A percentile compares a stretch with the other conserved stretches of the same genome.
phyloP scores from a whole-genome alignment of 345 rosid species.

The Corymbia maculata region DNA sequence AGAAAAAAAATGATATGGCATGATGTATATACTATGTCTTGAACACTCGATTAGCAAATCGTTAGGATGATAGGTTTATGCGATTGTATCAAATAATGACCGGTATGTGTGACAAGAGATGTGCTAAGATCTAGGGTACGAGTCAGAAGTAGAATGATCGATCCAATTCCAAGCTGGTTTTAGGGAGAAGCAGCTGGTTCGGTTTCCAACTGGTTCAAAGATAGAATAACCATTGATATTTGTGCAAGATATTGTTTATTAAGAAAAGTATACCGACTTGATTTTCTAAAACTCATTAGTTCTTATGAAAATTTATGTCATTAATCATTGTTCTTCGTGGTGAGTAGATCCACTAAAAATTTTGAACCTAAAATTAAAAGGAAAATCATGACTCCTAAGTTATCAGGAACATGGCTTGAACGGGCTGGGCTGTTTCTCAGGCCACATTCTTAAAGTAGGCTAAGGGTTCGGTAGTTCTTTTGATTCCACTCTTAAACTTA shows the following conservation, averaged over 20 bases:
- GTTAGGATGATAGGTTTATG: not conserved
- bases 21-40: not conserved
- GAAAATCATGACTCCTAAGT: not conserved
- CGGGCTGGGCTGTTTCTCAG: not conserved
- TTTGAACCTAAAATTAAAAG: not conserved
- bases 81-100: not conserved
- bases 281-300: not conserved
- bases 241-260: not conserved
- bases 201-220: not conserved
- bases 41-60: not conserved
- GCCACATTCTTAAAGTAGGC: not conserved
- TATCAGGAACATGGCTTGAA: not conserved
- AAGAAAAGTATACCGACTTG: not conserved
- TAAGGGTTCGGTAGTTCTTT: not conserved
- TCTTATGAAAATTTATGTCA: not conserved
- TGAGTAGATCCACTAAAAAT: not conserved
- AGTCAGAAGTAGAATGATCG: not conserved
- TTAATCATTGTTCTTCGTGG: not conserved
- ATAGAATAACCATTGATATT: not conserved
- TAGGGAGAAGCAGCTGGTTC: not conserved
- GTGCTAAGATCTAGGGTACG: not conserved
- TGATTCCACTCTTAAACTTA: not conserved
- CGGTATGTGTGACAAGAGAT: not conserved
- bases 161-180: not conserved
- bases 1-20: not conserved